Base-by-base conservation (phyloP, 139 green algal species). In the Chlamydomonas schloesseri region DNA sequence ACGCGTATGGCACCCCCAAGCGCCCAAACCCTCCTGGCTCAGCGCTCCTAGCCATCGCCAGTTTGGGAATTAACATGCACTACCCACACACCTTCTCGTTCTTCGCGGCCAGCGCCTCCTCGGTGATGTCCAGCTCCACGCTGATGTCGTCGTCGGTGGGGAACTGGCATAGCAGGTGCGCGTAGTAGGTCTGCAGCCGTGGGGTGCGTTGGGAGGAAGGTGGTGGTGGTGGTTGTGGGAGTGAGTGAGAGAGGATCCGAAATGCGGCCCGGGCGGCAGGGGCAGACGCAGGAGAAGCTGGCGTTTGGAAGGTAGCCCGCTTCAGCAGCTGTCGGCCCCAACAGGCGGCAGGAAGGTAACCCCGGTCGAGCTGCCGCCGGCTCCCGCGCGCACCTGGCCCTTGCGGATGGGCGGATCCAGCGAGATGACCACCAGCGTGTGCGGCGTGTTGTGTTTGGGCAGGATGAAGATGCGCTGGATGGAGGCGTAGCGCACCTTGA, bases 381-480 rank as follows among this genome's bases (percentile, higher is more conserved):
- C n/a, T n/a, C n/a, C 17, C 42, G 26, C 31, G 24, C 78, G 26
- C 31, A 84, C 78, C 78, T 84, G 82, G 36, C 97, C 97, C 91
- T 99, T 99, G 55, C 97, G 92, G 87, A 99, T 98, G 71, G 97
- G 97, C 23, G 97, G 97, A 88, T 99, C 97, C 46, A 99, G 92
- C 14, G 89, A 92, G 57, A 99, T 90, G 57, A 97, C 94, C 31
- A 99, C 97, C 47, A 98, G 87, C 21, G 97, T 99, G 88, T 98
- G 95, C 0, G 96, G 95, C 26, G 93, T 91, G 88, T 96, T 95
- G 36, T 87, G 76, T 89, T 98, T 98, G 76, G 97, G 97, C 81
- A 99, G 92, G 65, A 99, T 88, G 88, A 99, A 98, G 77, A 99
- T 75, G 81, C 96, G 94, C 71, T 88, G 80, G 80, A 99, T 96